Conservation (phyloP, 2,329 filamentous ascomycete species). For the Seiridium cupressi region DNA sequence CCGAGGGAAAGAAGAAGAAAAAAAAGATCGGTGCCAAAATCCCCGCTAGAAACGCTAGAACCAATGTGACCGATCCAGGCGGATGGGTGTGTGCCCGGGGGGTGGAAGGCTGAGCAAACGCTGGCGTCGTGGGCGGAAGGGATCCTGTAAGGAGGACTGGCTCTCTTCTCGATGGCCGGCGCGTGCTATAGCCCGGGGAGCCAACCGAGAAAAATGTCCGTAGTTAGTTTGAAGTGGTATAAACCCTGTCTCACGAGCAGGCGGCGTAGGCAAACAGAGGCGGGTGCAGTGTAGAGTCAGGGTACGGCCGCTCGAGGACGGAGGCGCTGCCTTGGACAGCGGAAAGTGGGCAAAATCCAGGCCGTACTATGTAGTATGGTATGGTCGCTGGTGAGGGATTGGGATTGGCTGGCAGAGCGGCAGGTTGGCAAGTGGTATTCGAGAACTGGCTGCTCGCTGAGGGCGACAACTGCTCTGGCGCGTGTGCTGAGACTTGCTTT, state of each 20-base stretch:
- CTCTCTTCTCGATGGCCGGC: background rate
- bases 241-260: background rate
- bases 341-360: background rate
- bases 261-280: background rate
- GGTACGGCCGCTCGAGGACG: background rate
- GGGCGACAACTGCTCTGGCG: background rate
- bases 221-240: background rate
- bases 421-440: slow-evolving; percentile 5
- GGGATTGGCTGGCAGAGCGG: slow-evolving; percentile 9
- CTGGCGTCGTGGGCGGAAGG: background rate
- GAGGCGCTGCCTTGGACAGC: background rate
- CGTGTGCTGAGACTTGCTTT: slow-evolving; percentile 8
- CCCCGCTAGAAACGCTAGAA: slow-evolving; percentile 24
- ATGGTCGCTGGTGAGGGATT: background rate
- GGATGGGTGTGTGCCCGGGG: slow-evolving; percentile 20
- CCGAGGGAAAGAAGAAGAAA: slow-evolving; percentile 14
- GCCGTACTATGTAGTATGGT: too few species aligned
- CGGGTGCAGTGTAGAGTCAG: background rate
- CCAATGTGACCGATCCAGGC: slow-evolving; percentile 27
- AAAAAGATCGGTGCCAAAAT: slow-evolving; percentile 7
- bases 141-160: background rate
- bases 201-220: slow-evolving; percentile 1
- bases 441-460: background rate
- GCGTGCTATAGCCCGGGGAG: slow-evolving; percentile 4
- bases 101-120: slow-evolving; percentile 9